Conservation (phyloP, 2,329 filamentous ascomycete genomes). For the Curvularia lunata region DNA sequence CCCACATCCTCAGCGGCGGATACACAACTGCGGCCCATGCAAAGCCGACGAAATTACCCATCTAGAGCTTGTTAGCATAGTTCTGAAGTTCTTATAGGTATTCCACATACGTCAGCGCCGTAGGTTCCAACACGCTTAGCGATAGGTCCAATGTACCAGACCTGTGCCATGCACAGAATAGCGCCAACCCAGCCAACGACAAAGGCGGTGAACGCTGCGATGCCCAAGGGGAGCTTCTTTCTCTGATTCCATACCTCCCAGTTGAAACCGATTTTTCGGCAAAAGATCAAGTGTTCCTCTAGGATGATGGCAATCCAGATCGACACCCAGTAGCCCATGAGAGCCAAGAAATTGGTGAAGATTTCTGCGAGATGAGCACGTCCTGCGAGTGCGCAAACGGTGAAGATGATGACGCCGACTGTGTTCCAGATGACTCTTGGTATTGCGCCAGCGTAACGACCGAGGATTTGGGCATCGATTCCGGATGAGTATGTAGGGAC, state of each 20-base stretch:
- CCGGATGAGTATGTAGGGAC: conserved; percentile 67
- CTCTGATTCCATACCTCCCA: conserved; percentile 68
- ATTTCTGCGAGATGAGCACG: conserved; percentile 66
- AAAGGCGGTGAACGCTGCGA: conserved; percentile 67
- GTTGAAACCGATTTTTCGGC: conserved; percentile 59
- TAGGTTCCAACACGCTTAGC: conserved; percentile 63
- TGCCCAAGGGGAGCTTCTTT: conserved; percentile 65
- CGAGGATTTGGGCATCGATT: conserved; percentile 72
- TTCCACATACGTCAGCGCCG: conserved; percentile 60
- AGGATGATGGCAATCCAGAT: conserved; percentile 69
- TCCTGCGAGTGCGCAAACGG: conserved; percentile 68
- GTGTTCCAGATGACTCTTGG: conserved; percentile 71
- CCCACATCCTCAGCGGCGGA: conserved; percentile 59
- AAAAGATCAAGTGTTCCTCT: conserved; percentile 69
- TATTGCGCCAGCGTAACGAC: conserved; percentile 62
- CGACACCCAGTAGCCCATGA: conserved; percentile 74
- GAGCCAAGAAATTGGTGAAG: conserved; percentile 71
- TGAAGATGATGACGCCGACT: conserved; percentile 66
- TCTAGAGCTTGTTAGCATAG: conserved; percentile 38
- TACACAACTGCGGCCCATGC: conserved; percentile 65
- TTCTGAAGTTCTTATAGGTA: neutral
- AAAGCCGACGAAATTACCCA: conserved; percentile 67
- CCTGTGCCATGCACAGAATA: conserved; percentile 71
- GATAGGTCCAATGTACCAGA: conserved; percentile 71
- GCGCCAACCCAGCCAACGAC: conserved; percentile 69